Evolutionary conservation across 805 yeast species (phyloP).

Genomic region (Clavispora fructus): DNA sequence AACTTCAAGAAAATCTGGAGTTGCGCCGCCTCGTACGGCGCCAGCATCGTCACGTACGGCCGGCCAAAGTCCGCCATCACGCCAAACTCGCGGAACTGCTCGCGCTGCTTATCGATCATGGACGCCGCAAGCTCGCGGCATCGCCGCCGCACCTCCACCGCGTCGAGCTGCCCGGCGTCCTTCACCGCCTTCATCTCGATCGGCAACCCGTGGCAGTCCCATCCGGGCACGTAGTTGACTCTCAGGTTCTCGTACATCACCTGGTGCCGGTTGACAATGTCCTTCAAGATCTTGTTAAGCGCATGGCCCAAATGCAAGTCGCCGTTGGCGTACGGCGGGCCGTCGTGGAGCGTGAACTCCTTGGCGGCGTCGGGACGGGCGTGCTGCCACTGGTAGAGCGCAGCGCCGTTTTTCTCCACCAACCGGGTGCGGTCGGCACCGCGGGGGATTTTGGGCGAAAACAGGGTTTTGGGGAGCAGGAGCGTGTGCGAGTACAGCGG

Average conservation of each 20-base stretch:
- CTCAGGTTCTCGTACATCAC: conserved; percentile 51
- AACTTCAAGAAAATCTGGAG: conserved; percentile 62
- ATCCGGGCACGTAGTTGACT: conserved; percentile 81
- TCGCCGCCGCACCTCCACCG: conserved; percentile 52
- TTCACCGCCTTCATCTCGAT: conserved; percentile 80
- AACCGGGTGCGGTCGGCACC: conserved; percentile 29
- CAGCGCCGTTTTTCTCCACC: conserved; percentile 50
- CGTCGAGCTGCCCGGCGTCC: conserved; percentile 29
- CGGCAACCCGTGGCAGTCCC: conserved; percentile 99
- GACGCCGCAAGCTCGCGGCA: conserved; percentile 67
- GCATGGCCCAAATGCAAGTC: conserved; percentile 91
- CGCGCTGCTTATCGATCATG: conserved; percentile 59
- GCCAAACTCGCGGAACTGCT: conserved; percentile 63
- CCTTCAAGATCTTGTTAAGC: conserved; percentile 82
- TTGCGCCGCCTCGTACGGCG: conserved; percentile 70
- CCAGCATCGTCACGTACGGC: conserved; percentile 69
- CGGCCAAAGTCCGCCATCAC: conserved; percentile 79
- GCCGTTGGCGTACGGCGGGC: conserved; percentile 98
- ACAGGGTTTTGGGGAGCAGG: conserved; percentile 62
- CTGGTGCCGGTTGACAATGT: conserved; percentile 71
- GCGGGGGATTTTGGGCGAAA: conserved; percentile 48
- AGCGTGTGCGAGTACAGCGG: conserved; percentile 45
- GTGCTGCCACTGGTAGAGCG: conserved; percentile 60
- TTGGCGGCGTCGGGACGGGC: conserved; percentile 14
- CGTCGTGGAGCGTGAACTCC: conserved; percentile 79